Evolutionary conservation across 176 grass and related monocot genomes (phyloP).

Genomic region (Zizania latifolia): DNA sequence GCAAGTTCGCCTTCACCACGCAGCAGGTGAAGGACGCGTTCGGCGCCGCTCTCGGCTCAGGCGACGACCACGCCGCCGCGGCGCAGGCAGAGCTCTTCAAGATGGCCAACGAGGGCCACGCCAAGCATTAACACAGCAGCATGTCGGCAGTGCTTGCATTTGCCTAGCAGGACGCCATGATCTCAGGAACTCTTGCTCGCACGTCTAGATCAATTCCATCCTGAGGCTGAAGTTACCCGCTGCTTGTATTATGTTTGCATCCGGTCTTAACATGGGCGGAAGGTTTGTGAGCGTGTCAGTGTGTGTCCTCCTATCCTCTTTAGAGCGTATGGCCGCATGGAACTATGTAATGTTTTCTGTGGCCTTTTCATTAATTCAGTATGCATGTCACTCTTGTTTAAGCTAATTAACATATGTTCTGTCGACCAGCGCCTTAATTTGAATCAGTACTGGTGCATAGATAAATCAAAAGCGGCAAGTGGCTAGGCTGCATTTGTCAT

Average conservation of each 20-base stretch:
- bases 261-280: no score
- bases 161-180: no score
- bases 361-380: neutral
- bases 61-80: slow-evolving; percentile 37
- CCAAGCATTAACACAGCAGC: slow-evolving; percentile 16
- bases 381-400: neutral
- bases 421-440: no score
- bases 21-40: slow-evolving; percentile 67
- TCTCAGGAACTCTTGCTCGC: no score
- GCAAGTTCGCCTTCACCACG: slow-evolving; percentile 50
- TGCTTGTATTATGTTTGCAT: neutral
- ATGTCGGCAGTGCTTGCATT: neutral
- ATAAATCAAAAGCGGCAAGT: no score
- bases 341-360: neutral
- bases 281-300: no score
- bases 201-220: neutral
- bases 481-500: no score
- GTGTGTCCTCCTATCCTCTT: neutral
- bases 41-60: slow-evolving; percentile 30
- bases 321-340: neutral
- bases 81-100: slow-evolving; percentile 68
- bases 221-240: neutral
- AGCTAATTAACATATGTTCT: neutral
- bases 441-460: no score
- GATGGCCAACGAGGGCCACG: slow-evolving; percentile 51